Conservation (phyloP, 2,329 filamentous ascomycete genomes). For the Colletotrichum salicis region DNA sequence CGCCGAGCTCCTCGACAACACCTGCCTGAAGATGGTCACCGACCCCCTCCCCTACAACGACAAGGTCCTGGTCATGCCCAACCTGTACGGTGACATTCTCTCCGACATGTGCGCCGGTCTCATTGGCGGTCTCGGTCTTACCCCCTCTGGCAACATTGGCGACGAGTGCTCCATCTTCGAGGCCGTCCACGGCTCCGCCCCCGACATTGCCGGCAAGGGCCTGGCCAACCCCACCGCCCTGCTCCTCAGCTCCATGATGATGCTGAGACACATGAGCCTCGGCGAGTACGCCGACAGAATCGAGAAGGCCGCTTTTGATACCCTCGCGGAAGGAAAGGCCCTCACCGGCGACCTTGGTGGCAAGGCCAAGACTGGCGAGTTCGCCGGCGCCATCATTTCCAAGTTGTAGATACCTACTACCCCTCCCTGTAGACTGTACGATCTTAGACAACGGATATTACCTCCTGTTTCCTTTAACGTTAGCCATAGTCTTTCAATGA, state of each 20-base stretch:
- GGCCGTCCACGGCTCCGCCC: conserved; percentile 96
- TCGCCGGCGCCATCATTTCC: conserved; percentile 88
- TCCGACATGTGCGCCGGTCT: conserved; percentile 99
- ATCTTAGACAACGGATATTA: conserved; percentile 29
- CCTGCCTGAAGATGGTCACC: conserved; percentile 98
- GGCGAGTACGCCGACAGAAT: conserved; percentile 86
- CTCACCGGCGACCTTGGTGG: conserved; percentile 97
- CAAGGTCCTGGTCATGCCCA: conserved; percentile 98
- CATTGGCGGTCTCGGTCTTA: conserved; percentile 96
- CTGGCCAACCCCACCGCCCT: conserved; percentile 98
- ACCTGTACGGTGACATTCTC: conserved; percentile 99
- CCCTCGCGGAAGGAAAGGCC: conserved; percentile 93
- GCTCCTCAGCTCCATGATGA: conserved; percentile 97
- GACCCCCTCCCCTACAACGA: conserved; percentile 98
- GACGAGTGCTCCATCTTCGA: conserved; percentile 99
- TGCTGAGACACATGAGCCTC: conserved; percentile 98
- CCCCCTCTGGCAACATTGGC: conserved; percentile 97
- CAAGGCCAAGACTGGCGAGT: conserved; percentile 95
- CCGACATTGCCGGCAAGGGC: conserved; percentile 94
- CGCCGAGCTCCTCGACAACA: conserved; percentile 98
- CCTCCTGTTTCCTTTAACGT: conserved; percentile 28
- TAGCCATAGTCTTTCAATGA: conserved; percentile 36
- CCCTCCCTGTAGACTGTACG: conserved; percentile 37
- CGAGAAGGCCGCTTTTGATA: conserved; percentile 94
- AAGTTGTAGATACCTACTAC: conserved; percentile 61